phyloP scores from a whole-genome alignment of 2,329 filamentous ascomycete genomes.

The Parastagonospora nodorum region DNA sequence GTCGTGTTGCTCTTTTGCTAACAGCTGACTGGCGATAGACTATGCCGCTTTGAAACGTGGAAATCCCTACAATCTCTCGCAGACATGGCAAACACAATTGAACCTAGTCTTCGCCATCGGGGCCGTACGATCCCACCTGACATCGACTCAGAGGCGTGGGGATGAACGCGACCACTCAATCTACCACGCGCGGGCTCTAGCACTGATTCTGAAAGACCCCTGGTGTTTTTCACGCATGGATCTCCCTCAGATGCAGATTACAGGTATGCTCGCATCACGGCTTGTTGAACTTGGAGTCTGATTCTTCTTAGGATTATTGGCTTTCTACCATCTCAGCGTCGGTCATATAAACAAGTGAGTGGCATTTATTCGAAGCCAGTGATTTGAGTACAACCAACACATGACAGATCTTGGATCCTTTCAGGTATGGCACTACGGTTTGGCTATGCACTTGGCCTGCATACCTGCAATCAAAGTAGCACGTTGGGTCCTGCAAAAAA shows the following conservation, averaged over 20 bases:
- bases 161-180: constrained; percentile 39
- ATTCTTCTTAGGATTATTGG: constrained; percentile 31
- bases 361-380: neutral
- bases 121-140: constrained; percentile 41
- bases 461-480: constrained; percentile 41
- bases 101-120: constrained; percentile 51
- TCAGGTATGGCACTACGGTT: constrained; percentile 45
- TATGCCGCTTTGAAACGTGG: constrained; percentile 23
- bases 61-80: constrained; percentile 12
- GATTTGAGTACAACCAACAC: neutral
- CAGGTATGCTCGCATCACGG: constrained; percentile 5
- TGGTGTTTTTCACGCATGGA: constrained; percentile 37
- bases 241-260: constrained; percentile 46
- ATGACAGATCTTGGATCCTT: constrained; percentile 43
- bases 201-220: constrained; percentile 33
- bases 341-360: constrained; percentile 48
- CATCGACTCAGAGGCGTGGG: constrained; percentile 25
- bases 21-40: constrained; percentile 9
- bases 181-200: constrained; percentile 45
- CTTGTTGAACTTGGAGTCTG: neutral
- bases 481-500: constrained; percentile 28
- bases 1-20: neutral
- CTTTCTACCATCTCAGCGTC: constrained; percentile 47
- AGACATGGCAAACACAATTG: constrained; percentile 45
- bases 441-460: constrained; percentile 43